A percentile compares a stretch with the other conserved stretches of the same genome.
Conservation (phyloP, 2,329 filamentous ascomycete species). For the Corinectria fuckeliana region DNA sequence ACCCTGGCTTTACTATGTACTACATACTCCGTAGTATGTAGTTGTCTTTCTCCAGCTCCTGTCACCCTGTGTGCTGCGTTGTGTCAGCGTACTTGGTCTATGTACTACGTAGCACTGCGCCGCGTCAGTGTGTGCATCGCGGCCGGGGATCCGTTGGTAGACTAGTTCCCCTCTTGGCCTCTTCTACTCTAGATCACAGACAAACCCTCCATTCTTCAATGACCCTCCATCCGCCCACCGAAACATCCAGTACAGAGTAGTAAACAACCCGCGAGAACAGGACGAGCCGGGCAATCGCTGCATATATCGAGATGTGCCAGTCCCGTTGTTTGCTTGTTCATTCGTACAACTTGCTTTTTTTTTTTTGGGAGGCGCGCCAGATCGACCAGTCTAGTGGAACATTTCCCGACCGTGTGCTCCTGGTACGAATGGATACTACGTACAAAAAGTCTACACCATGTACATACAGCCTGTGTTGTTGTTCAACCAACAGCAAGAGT, state of each 20-base stretch:
- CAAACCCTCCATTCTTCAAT: too few species aligned
- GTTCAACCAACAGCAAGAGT: too few species aligned
- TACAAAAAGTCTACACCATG: background rate
- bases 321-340: too few species aligned
- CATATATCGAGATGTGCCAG: too few species aligned
- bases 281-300: too few species aligned
- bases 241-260: too few species aligned
- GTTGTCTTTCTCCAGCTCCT: constrained; percentile 14
- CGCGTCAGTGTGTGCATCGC: background rate
- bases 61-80: background rate
- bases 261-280: background rate
- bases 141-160: background rate
- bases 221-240: too few species aligned
- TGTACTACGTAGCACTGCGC: too few species aligned
- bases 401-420: background rate
- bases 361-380: constrained; percentile 12
- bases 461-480: too few species aligned
- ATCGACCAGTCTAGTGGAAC: constrained; percentile 10
- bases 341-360: background rate
- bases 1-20: too few species aligned
- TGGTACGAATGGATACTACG: background rate
- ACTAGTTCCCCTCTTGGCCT: background rate
- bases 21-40: too few species aligned
- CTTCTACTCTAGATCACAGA: background rate
- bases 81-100: background rate